These are phyloP conservation scores for Castanea crenata DNA, from an alignment of 306 rosid species.

Conservation along the genomic window DNA sequence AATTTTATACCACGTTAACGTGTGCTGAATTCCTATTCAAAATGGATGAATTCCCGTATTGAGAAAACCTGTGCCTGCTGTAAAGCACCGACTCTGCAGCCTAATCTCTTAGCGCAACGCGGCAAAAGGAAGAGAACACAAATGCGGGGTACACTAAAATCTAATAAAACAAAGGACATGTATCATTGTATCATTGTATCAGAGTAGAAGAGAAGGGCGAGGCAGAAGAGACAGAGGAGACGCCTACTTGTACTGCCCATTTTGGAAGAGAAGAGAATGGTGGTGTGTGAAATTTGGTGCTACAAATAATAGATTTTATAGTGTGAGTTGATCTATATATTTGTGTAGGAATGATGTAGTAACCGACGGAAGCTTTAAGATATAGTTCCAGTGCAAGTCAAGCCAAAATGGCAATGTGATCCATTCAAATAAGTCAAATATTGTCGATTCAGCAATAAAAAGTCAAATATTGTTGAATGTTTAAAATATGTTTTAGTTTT, in stretches of 20 bases:
- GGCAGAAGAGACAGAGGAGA: neutral
- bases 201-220: constrained; percentile 24
- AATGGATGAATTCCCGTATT: too few relatives aligned
- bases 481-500: too few relatives aligned
- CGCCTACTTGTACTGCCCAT: neutral
- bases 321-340: neutral
- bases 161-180: neutral
- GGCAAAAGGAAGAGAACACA: too few relatives aligned
- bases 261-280: neutral
- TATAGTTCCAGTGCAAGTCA: neutral
- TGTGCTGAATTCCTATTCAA: too few relatives aligned
- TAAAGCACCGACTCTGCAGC: too few relatives aligned
- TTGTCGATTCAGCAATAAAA: too few relatives aligned
- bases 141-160: neutral
- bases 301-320: neutral
- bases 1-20: too few relatives aligned
- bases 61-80: too few relatives aligned
- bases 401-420: neutral
- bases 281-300: neutral
- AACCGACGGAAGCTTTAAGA: neutral
- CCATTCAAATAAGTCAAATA: neutral
- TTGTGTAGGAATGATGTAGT: neutral
- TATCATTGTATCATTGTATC: too few relatives aligned
- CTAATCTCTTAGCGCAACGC: too few relatives aligned
- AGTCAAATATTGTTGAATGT: too few relatives aligned